Conservation (phyloP, 1,284 basidiomycete species). For the Cryptococcus sp. region DNA sequence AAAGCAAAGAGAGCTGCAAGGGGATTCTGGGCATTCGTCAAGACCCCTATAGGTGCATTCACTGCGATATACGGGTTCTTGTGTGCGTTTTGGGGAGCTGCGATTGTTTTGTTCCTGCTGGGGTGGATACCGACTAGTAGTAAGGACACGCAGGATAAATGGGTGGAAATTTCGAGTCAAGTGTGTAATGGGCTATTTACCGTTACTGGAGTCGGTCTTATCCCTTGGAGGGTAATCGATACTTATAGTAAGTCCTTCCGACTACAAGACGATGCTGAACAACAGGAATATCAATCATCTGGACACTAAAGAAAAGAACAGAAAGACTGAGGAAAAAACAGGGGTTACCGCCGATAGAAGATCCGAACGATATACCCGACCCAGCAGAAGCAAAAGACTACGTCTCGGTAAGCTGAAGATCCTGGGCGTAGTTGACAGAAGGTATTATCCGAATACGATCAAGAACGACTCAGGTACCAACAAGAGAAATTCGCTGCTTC, state of each 20-base stretch:
- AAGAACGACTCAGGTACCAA: constrained; percentile 61
- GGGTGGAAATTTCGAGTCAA: constrained; percentile 64
- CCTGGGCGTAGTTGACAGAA: constrained; percentile 2
- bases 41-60: constrained; percentile 65
- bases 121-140: constrained; percentile 42
- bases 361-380: constrained; percentile 72
- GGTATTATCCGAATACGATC: constrained; percentile 68
- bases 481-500: constrained; percentile 45
- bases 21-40: constrained; percentile 77
- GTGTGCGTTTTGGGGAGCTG: constrained; percentile 77
- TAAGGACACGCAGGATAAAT: constrained; percentile 38
- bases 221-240: constrained; percentile 69
- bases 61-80: constrained; percentile 75
- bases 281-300: constrained; percentile 66
- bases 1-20: constrained; percentile 60
- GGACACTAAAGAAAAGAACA: constrained; percentile 62
- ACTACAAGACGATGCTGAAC: background rate
- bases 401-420: constrained; percentile 49
- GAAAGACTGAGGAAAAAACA: constrained; percentile 57
- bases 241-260: constrained; percentile 60
- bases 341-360: constrained; percentile 63
- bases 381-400: constrained; percentile 68
- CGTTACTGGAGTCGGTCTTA: constrained; percentile 58
- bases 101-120: constrained; percentile 68
- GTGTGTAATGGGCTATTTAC: constrained; percentile 78